phyloP scores from a whole-genome alignment of 306 rosid genomes.

The Cucumis melo region DNA sequence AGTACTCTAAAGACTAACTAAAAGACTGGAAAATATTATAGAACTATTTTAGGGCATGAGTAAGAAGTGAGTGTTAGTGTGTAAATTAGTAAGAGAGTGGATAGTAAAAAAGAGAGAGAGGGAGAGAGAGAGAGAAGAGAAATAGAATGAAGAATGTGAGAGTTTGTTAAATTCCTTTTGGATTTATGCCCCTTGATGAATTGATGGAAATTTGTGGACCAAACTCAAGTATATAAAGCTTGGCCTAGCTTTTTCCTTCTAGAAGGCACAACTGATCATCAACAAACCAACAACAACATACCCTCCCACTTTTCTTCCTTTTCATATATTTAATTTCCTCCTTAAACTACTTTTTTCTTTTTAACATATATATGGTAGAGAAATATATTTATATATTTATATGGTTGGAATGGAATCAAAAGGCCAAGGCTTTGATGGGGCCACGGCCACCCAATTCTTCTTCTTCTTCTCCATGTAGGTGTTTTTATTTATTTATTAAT shows the following conservation, averaged over 20 bases:
- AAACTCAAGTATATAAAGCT: background rate
- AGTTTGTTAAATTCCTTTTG: background rate
- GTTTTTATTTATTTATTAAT: background rate
- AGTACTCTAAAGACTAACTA: too few species aligned
- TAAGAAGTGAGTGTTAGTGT: too few species aligned
- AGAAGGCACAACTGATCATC: background rate
- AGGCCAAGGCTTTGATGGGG: background rate
- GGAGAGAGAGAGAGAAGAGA: background rate
- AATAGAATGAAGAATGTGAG: background rate
- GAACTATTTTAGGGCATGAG: too few species aligned
- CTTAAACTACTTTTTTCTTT: background rate
- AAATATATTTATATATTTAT: background rate
- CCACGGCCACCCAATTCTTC: background rate
- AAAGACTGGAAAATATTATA: too few species aligned
- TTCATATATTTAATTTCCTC: background rate
- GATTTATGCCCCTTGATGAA: background rate
- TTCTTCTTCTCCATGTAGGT: background rate
- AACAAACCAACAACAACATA: background rate
- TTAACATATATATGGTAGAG: background rate
- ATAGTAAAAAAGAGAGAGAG: too few species aligned
- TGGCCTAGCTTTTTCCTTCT: background rate
- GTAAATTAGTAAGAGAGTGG: too few species aligned
- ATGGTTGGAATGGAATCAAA: background rate
- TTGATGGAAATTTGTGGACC: background rate
- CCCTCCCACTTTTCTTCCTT: background rate